Conservation (phyloP, 768 basidiomycete species). For the Hirschioporus abietinus region DNA sequence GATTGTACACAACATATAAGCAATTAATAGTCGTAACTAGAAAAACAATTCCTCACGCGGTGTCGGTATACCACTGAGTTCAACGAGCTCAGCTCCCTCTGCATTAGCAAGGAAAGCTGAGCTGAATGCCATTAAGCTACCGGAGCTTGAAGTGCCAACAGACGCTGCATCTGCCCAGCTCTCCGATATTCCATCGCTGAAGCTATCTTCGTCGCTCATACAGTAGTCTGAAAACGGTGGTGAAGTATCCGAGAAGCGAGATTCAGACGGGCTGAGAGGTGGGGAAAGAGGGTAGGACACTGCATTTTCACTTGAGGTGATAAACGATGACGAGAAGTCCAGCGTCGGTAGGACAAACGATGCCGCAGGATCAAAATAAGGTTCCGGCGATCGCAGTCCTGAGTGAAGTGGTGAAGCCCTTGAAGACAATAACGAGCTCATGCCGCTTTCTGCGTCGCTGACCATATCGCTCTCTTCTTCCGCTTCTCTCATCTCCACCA, state of each 20-base stretch:
- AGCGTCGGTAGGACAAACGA: conserved; percentile 76
- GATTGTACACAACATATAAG: not conserved
- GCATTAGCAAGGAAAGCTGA: not conserved
- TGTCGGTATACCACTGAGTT: not conserved
- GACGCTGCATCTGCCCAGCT: not conserved
- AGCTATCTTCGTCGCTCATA: not conserved
- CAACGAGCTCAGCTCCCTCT: not conserved
- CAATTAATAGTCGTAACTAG: not conserved
- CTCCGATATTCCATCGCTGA: not conserved
- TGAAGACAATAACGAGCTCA: conserved; percentile 4
- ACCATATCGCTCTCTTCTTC: conserved; percentile 18
- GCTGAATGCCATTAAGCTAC: conserved; percentile 3
- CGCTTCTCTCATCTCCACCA: conserved; percentile 48
- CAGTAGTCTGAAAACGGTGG: not conserved
- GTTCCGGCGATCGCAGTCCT: not conserved
- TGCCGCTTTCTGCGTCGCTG: not conserved
- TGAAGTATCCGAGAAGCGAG: not conserved
- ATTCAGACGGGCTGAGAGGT: not conserved
- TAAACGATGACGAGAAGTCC: conserved; percentile 57
- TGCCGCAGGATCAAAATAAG: conserved; percentile 47
- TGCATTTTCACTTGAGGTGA: conserved; percentile 13
- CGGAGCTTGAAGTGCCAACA: not conserved
- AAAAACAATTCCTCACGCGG: not conserved
- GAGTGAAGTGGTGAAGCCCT: not conserved
- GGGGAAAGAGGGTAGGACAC: not conserved